Evolutionary conservation across 1,284 basidiomycete species (phyloP), one percentile per base, ranked within the genome.

Genomic region (Malassezia equina): DNA sequence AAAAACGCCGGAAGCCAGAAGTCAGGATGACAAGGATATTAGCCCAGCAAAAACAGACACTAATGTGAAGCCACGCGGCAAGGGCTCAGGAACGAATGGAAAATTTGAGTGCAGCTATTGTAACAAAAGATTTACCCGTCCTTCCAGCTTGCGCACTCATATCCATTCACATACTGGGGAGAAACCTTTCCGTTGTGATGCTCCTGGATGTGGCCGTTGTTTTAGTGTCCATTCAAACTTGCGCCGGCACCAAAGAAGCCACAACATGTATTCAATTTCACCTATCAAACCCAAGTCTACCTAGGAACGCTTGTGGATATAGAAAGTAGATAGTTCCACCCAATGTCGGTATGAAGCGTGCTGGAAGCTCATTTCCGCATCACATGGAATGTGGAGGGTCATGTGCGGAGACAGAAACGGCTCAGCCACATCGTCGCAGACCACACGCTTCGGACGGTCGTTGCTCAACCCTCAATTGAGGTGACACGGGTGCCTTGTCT

Each of bases 211-310:
- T 41, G 67, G 69, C n/a, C 53, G 69, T 9, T 62, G 62, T 5
- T 73, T 73, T 51, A 70, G 67, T 49, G 71, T 73, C 6, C 69
- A 73, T 34, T 69, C 66, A 31, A 73, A 73, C 33, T 56, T 73
- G 28, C 58, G 71, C 12, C 60, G 71, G n/a, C 71, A 73, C 44
- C 67, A 70, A 50, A 68, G 66, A 36, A 64, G 60, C 25, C 70
- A 72, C 41, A 53, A 49, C 23, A 9, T 46, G 12, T 28, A 11
- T 9, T 39, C 36, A 19, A 39, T 39, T 4, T 39, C 36, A 39
- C 36, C 36, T 21, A 21, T 39, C 36, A 39, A 39, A 39, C 19
- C 19, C 19, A 8, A 39, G n/a, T 3, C 36, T 9, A 39, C 36
- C 7, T 39, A 33, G 13, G 4, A 33, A 3, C 9, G 2, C 2